Evolutionary conservation across 2,329 filamentous ascomycete genomes (phyloP), one percentile per base, ranked within the genome.

Genomic region (Botrytis aclada): DNA sequence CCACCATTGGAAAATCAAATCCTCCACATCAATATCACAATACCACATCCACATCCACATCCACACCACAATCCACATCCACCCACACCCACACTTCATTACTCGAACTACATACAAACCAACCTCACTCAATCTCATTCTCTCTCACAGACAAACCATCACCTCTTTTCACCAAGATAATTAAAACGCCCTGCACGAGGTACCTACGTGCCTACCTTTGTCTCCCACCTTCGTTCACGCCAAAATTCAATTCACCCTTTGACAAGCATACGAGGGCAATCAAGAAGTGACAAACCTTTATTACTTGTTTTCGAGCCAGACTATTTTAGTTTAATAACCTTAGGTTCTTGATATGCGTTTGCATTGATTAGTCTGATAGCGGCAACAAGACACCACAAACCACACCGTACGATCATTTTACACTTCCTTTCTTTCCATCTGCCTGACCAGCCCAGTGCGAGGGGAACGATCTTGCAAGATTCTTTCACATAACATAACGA

Each of bases 281-380:
- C 34, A 41, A 32, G 4, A 56, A 67, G 34, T 41, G 9, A 16
- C 32, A 29, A 14, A 9, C 22, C 32, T 51, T 29, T 10, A 39
- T 29, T 29, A 63, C 61, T 39, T 63, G 25, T 10, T 29, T 29
- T 41, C 34, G 25, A 22, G 18, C 16, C 47, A 34, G 32, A 54
- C 37, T 29, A 29, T 16, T 54, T 29, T 22, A 29, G 7, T 54
- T 29, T 39, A 39, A 39, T 29, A 29, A 56, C 51, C 51, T 29
- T 18, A 56, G 51, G 51, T 56, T 29, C 64, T 39, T 65, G 62
- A 34, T 47, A 47, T 65, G 62, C 20, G 62, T 25, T 65, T 64
- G 29, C n/a, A 18, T 56, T 29, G 32, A n/a, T 66, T 39, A 66
- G 45, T 54, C 54, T 39, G 64, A 66, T 39, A 66, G 54, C 45